phyloP scores from a whole-genome alignment of 2,329 filamentous ascomycete species.

The Neodidymelliopsis sp. region DNA sequence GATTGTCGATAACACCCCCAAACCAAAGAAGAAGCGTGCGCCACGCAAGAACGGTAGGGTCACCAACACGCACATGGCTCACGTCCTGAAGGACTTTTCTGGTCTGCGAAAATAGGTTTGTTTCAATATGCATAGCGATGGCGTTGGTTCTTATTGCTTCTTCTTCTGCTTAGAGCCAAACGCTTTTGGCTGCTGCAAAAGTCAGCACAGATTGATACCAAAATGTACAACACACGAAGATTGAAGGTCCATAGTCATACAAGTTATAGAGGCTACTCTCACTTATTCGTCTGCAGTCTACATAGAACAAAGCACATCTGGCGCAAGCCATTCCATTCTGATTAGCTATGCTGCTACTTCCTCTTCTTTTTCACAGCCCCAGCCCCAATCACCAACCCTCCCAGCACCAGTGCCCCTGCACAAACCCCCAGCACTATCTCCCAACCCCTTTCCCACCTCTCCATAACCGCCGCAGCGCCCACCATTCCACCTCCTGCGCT shows the following conservation, averaged over 20 bases:
- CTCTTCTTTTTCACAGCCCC: not conserved
- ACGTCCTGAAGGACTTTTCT: slow-evolving; percentile 78
- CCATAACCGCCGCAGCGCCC: slow-evolving; percentile 13
- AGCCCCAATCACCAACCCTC: not conserved
- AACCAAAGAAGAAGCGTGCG: slow-evolving; percentile 78
- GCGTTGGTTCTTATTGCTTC: slow-evolving; percentile 29
- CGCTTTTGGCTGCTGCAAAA: not conserved
- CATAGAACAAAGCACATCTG: too few species aligned
- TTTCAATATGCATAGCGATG: slow-evolving; percentile 40
- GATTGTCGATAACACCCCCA: slow-evolving; percentile 61
- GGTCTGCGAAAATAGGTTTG: slow-evolving; percentile 50
- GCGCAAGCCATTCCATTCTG: not conserved
- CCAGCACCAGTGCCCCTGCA: slow-evolving; percentile 6
- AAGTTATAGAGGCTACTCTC: too few species aligned
- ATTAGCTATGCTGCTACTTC: not conserved
- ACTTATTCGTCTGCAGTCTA: too few species aligned
- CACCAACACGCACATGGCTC: slow-evolving; percentile 87
- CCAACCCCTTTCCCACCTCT: slow-evolving; percentile 8
- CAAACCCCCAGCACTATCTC: slow-evolving; percentile 4
- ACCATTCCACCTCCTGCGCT: slow-evolving; percentile 16
- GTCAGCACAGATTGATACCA: slow-evolving; percentile 12
- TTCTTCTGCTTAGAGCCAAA: too few species aligned
- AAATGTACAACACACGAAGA: not conserved
- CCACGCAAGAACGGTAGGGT: slow-evolving; percentile 77
- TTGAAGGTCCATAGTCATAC: too few species aligned